Conservation (phyloP, 345 rosid species). For the Murraya paniculata region DNA sequence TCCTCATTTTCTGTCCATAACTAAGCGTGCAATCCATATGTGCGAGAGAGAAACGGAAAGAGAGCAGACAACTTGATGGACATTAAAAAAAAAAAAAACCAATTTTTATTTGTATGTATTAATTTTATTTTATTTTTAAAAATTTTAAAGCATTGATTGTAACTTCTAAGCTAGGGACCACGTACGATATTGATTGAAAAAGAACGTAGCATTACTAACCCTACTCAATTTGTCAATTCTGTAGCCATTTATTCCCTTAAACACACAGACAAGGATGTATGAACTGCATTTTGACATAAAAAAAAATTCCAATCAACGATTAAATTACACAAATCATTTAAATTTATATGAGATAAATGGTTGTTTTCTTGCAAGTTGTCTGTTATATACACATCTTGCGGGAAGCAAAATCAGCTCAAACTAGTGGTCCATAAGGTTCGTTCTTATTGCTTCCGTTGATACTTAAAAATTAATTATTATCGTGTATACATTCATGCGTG, state of each 20-base stretch:
- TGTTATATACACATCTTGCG: neutral
- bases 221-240: neutral
- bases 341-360: neutral
- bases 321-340: neutral
- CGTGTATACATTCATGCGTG: too few species aligned
- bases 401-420: neutral
- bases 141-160: too few species aligned
- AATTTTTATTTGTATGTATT: too few species aligned
- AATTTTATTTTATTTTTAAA: too few species aligned
- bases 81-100: too few species aligned
- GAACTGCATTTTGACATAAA: neutral
- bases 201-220: neutral
- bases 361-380: neutral
- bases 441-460: neutral
- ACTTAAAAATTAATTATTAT: neutral
- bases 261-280: neutral
- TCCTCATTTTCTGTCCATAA: too few species aligned
- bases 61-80: too few species aligned
- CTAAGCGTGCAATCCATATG: too few species aligned
- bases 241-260: neutral
- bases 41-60: too few species aligned
- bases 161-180: neutral
- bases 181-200: neutral
- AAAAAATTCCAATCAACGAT: neutral
- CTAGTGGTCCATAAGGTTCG: neutral